Conservation (phyloP, 1,284 basidiomycete genomes). For the Malassezia sp. region DNA sequence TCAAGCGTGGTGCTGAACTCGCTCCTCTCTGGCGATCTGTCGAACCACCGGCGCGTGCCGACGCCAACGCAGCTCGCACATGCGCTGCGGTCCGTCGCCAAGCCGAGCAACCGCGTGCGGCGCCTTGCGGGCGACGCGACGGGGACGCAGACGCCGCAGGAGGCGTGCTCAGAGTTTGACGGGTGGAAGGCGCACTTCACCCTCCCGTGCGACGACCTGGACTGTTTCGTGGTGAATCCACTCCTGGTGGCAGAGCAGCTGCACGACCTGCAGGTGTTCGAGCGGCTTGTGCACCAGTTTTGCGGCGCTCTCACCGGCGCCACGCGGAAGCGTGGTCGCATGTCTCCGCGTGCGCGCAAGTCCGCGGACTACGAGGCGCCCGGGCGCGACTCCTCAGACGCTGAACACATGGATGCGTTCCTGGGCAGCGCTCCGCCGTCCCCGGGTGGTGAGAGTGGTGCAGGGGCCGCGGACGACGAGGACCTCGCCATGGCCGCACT, state of each 20-base stretch:
- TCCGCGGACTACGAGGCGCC: no score
- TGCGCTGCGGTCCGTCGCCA: slow-evolving; percentile 8
- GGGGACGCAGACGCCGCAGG: slow-evolving; percentile 4
- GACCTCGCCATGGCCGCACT: slow-evolving; percentile 41
- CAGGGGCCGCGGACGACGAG: slow-evolving; percentile 20
- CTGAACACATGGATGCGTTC: no score
- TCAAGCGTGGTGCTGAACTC: slow-evolving; percentile 10
- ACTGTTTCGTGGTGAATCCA: slow-evolving; percentile 22
- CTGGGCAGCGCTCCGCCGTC: background rate
- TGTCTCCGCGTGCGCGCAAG: no score
- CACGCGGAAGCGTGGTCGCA: no score
- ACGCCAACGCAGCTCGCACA: slow-evolving; percentile 14
- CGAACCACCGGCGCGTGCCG: slow-evolving; percentile 5
- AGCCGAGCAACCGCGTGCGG: background rate
- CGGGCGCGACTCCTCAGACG: no score
- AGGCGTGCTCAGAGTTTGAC: background rate
- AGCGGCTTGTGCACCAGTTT: slow-evolving; percentile 38
- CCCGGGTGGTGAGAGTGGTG: background rate
- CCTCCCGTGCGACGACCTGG: background rate
- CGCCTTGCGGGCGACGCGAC: background rate
- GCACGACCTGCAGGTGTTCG: slow-evolving; percentile 36
- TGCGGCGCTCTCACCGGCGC: slow-evolving; percentile 31
- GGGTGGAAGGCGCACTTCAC: slow-evolving; percentile 6
- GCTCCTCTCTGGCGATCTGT: slow-evolving; percentile 2
- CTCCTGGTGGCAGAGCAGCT: slow-evolving; percentile 32